Conservation (phyloP, 805 yeast species). For the Nakazawaea holstii region DNA sequence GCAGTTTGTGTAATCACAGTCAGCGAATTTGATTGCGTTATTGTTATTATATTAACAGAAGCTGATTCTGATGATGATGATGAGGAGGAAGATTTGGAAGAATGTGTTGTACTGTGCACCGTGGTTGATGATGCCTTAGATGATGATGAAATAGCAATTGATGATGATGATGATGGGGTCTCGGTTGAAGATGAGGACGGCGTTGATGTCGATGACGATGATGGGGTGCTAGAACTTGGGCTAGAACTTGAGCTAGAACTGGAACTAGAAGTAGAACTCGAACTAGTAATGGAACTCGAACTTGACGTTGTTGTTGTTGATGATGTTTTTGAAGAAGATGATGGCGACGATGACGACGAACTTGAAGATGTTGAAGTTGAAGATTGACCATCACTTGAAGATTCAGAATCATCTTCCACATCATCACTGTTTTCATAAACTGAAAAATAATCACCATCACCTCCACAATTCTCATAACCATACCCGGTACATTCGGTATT, state of each 20-base stretch:
- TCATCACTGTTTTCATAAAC: slow-evolving; percentile 35
- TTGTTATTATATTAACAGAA: not conserved
- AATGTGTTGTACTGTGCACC: no score
- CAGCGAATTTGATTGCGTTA: slow-evolving; percentile 18
- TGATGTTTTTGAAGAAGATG: no score
- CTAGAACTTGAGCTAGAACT: not conserved
- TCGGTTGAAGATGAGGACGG: slow-evolving; percentile 16
- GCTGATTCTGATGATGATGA: slow-evolving; percentile 12
- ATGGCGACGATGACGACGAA: no score
- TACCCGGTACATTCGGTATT: slow-evolving; percentile 53
- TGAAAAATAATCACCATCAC: slow-evolving; percentile 38
- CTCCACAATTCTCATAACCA: slow-evolving; percentile 60
- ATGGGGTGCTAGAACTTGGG: not conserved
- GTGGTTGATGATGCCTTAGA: slow-evolving; percentile 13
- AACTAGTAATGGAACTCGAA: no score
- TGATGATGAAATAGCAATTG: slow-evolving; percentile 14
- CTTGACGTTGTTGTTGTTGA: no score
- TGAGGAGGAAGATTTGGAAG: slow-evolving; percentile 11
- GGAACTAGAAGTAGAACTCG: no score
- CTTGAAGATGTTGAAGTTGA: slow-evolving; percentile 24
- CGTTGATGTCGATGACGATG: slow-evolving; percentile 8
- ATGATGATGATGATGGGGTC: slow-evolving; percentile 15
- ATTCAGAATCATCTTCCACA: slow-evolving; percentile 9
- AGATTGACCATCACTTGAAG: slow-evolving; percentile 16
- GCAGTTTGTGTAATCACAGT: slow-evolving; percentile 14